A percentile compares a stretch with the other conserved stretches of the same genome.
Evolutionary conservation across 1,284 basidiomycete genomes (phyloP).

Genomic region (Meripilus lineatus): DNA sequence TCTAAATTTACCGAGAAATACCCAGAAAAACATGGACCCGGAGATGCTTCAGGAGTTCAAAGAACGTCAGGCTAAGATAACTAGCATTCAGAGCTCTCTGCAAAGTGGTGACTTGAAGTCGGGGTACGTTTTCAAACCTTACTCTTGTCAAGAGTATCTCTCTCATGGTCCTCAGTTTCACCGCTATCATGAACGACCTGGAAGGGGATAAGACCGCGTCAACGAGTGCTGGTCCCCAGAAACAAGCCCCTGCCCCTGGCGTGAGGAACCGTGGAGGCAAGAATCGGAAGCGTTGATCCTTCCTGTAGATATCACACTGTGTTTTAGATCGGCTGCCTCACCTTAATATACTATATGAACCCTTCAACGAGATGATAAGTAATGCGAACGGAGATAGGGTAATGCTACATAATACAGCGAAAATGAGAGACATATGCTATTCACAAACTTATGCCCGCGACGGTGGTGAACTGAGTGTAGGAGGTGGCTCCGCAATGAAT

Average conservation of each 20-base stretch:
- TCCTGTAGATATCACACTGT: too few relatives aligned
- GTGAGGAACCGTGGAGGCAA: conserved; percentile 20
- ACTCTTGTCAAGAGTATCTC: background rate
- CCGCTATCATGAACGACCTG: conserved; percentile 20
- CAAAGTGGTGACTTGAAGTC: conserved; percentile 51
- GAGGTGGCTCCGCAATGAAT: background rate
- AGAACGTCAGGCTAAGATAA: conserved; percentile 60
- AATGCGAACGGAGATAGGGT: too few relatives aligned
- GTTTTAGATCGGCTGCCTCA: too few relatives aligned
- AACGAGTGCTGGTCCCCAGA: conserved; percentile 13
- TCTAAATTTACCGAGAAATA: conserved; percentile 6
- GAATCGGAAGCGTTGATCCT: conserved; percentile 22
- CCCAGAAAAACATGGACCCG: conserved; percentile 76
- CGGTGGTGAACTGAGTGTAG: too few relatives aligned
- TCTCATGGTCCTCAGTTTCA: conserved; percentile 15
- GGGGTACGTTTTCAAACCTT: conserved; percentile 17
- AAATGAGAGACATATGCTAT: too few relatives aligned
- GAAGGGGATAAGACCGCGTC: conserved; percentile 20
- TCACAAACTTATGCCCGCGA: too few relatives aligned
- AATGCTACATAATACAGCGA: too few relatives aligned
- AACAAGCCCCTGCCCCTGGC: conserved; percentile 14
- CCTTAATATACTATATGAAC: too few relatives aligned
- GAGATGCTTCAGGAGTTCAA: conserved; percentile 70
- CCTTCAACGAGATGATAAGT: too few relatives aligned
- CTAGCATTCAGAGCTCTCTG: conserved; percentile 52